phyloP scores from a whole-genome alignment of 2,329 filamentous ascomycete genomes.

The Trichoderma sp. region DNA sequence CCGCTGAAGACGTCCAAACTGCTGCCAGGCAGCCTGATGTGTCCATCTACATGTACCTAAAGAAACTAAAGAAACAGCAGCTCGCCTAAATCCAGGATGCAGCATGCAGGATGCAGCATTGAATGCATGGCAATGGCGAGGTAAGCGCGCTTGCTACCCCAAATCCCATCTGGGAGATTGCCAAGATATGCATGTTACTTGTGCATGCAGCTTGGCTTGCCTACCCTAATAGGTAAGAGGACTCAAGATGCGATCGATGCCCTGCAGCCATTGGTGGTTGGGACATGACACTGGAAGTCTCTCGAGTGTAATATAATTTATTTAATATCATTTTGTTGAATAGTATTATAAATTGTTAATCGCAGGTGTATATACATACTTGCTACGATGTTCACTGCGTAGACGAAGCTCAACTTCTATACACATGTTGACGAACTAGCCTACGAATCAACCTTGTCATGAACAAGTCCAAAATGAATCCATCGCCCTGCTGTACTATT shows the following conservation, averaged over 20 bases:
- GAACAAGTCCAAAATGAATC: neutral
- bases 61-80: neutral
- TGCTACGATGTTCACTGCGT: neutral
- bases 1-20: neutral
- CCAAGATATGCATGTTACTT: neutral
- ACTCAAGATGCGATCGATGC: neutral
- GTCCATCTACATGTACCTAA: neutral
- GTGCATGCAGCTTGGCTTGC: neutral
- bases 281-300: rapidly evolving
- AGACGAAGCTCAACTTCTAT: neutral
- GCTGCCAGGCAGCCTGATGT: neutral
- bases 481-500: neutral
- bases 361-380: neutral
- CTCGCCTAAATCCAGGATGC: neutral
- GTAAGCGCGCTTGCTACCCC: neutral
- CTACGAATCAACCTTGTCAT: neutral
- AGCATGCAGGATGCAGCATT: neutral
- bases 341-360: neutral
- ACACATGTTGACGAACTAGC: neutral
- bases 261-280: neutral
- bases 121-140: neutral
- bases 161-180: neutral
- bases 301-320: neutral
- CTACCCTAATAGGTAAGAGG: neutral
- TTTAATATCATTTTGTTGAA: neutral